Percentiles rank a stretch among this genome's conserved stretches.
Evolutionary conservation across 139 green algal species (phyloP).

Genomic region (Eudorina sp.): DNA sequence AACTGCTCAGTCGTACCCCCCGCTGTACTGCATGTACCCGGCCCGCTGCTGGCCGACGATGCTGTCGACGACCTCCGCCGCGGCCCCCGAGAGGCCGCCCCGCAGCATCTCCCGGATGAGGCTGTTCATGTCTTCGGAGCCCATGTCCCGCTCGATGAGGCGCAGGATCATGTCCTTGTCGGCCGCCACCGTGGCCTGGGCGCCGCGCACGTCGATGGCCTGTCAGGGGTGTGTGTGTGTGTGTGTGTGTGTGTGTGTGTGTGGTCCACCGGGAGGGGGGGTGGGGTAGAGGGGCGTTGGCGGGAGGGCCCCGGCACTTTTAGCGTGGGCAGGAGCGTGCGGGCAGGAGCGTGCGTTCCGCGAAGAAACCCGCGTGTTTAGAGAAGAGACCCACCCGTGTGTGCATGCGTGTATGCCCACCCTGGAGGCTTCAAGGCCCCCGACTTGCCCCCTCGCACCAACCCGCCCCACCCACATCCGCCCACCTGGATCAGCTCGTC

Average conservation of each 20-base stretch:
- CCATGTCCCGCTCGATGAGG: background rate
- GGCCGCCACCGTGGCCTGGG: background rate
- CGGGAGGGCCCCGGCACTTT: background rate
- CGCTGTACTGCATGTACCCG: background rate
- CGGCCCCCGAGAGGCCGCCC: background rate
- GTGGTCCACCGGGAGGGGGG: background rate
- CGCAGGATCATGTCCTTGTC: conserved; percentile 2
- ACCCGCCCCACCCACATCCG: background rate
- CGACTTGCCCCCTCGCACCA: background rate
- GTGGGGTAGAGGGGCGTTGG: background rate
- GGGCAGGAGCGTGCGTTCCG: background rate
- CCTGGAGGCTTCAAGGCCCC: background rate
- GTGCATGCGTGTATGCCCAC: background rate
- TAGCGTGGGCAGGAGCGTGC: background rate
- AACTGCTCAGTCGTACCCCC: background rate
- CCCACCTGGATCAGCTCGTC: background rate
- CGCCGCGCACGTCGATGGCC: background rate
- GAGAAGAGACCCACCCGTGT: background rate
- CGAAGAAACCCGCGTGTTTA: background rate
- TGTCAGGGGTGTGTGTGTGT: background rate
- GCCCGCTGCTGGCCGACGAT: background rate
- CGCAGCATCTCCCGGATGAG: background rate
- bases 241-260: background rate
- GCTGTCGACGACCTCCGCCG: background rate
- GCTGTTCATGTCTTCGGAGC: background rate